Evolutionary conservation across 495 filamentous ascomycete species (phyloP).

Genomic region (Jackrogersella minutella): DNA sequence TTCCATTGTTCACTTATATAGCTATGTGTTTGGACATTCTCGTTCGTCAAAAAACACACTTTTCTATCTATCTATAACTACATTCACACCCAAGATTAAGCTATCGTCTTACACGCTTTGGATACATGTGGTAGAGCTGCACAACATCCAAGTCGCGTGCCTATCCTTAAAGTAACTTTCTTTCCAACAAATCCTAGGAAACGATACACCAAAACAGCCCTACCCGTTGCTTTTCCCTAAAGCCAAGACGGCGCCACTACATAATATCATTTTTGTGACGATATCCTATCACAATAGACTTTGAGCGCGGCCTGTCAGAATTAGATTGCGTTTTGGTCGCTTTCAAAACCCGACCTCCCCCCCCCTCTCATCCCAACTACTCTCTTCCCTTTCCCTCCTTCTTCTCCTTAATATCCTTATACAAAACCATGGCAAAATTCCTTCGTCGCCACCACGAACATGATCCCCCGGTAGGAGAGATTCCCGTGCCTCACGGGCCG

Average conservation of each 20-base stretch:
- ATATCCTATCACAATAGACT: conserved; percentile 23
- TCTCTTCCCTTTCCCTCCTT: background rate
- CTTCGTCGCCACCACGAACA: conserved; percentile 53
- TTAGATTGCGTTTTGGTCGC: conserved; percentile 12
- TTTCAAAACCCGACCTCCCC: conserved; percentile 5
- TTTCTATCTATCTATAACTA: conserved; percentile 11
- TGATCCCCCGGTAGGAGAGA: conserved; percentile 51
- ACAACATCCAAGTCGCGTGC: conserved; percentile 16
- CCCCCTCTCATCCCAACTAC: background rate
- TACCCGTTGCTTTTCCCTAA: background rate
- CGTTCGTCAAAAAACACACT: background rate
- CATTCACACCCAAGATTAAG: background rate
- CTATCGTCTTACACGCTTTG: conserved; percentile 2
- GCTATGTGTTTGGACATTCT: conserved; percentile 17
- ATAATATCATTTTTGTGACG: background rate
- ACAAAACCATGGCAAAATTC: conserved; percentile 42
- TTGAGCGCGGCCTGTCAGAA: conserved; percentile 17
- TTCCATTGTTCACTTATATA: conserved; percentile 23
- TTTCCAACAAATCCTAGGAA: background rate
- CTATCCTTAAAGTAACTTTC: conserved; percentile 1
- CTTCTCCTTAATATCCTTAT: conserved; percentile 1
- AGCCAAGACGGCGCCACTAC: conserved; percentile 25
- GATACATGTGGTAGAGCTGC: conserved; percentile 1
- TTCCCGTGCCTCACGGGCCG: conserved; percentile 60
- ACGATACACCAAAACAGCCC: conserved; percentile 9